Evolutionary conservation across 345 rosid genomes (phyloP), one percentile per base, ranked within the genome.

Genomic region (Psidium friedrichsthalianum): DNA sequence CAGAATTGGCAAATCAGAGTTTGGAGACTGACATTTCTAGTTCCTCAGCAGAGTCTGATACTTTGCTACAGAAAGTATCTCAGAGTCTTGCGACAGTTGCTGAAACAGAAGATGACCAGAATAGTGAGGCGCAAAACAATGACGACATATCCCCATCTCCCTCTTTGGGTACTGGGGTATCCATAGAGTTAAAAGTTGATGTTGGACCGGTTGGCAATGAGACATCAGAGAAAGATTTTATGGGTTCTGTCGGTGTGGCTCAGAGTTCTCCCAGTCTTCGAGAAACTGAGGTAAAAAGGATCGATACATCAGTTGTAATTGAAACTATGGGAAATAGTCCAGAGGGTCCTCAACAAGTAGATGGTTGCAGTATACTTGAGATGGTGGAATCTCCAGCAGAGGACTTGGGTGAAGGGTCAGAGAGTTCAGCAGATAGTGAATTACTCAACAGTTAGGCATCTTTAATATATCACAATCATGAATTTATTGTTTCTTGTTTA

Each of bases 281-380:
- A 82, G 91, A 90, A 80, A 59, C 84, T 85, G 90, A 86, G 82
- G 89, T 86, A 87, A 92, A 85, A 83, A 92, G 90, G 20, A 47
- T 88, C 61, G 82, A 83, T 83, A 82, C 86, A 86, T 90, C 93
- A 58, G 86, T 85, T 58, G 89, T 87, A 85, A 88, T 84, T 74
- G 90, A 89, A 87, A 90, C 76, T 83, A 53, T 74, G 58, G 88
- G 61, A 86, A 84, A 51, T 74, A 82, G 83, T 85, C 15, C 32
- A n/a, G 85, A 84, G 78, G 56, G 40, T 47, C 56, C 89, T 86
- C 83, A 80, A 55, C 86, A 85, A 80, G 86, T 87, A 86, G 93
- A 86, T 84, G 84, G 86, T 18, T 47, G 89, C 83, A 53, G 87
- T 87, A 86, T 87, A 84, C 89, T 54, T 51, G 91, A 84, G 88